Evolutionary conservation across 352 stramenopile species (phyloP), one percentile per base, ranked within the genome.

Genomic region (Thraustochytrium striatum): DNA sequence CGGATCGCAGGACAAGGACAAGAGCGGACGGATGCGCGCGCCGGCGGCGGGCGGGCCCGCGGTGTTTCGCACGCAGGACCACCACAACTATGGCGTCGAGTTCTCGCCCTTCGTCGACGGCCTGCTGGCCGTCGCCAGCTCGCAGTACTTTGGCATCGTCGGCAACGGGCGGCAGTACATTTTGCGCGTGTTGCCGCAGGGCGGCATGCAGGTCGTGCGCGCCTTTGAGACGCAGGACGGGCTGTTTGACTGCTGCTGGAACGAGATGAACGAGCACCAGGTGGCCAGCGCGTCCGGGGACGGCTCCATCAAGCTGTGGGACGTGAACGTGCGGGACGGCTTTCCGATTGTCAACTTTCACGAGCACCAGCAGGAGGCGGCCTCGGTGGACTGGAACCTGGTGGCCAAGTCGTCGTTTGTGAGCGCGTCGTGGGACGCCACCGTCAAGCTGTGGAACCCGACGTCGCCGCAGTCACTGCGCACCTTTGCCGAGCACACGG

Each of bases 81-180:
- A 69, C 41, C 69, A 81, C n/a, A 61, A 81, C 61, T 82, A 82
- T 43, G 44, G 39, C 59, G 89, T 95, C 52, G 90, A 96, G 83
- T 96, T 96, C 82, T 94, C 88, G 80, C 91, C 91, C 32, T 96
- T 96, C 72, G 82, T 91, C 52, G 91, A 95, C 75, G 91, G 91
- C 53, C 85, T 90, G 25, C 43, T 96, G 32, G 89, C 91, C 3
- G 89, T 96, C 5, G 90, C 89, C 55, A 94, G 89, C 0, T 85
- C 91, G 32, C 91, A 96, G 84, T 95, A 96, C 85, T 96, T 95
- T 84, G 91, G 91, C 0, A 95, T 96, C 73, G 88, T 96, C 39
- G 91, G 91, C 61, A 96, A 96, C 85, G 91, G 91, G 0, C 85
- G 89, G 2, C 89, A 95, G 78, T 85, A 91, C 69, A 87, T 96